Evolutionary conservation across 2,329 filamentous ascomycete genomes (phyloP).

Genomic region (Tolypocladium pustulatum): DNA sequence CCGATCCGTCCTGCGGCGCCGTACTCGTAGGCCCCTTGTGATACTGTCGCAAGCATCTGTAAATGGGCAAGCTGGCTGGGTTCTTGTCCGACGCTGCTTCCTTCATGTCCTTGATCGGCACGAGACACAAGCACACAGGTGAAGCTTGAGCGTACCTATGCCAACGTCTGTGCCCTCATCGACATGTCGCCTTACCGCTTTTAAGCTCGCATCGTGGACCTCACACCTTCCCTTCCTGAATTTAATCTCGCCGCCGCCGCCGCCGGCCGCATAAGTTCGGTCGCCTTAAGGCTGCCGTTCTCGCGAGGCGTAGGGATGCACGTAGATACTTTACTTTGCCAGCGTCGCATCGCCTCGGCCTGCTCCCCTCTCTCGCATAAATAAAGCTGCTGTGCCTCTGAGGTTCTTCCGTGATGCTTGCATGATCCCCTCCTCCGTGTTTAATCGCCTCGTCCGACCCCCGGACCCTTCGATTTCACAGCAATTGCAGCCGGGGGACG

Average conservation of each 20-base stretch:
- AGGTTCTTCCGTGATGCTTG: not conserved
- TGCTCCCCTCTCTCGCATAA: not conserved
- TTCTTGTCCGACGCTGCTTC: not conserved
- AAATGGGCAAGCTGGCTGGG: too few species aligned
- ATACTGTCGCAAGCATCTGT: not conserved
- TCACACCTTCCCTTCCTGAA: not conserved
- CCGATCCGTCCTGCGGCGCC: not conserved
- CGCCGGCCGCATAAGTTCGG: not conserved
- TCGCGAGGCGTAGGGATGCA: not conserved
- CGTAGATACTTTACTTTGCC: not conserved
- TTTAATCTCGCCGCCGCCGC: not conserved
- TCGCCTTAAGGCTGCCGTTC: not conserved
- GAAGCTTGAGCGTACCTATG: not conserved
- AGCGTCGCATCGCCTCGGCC: not conserved
- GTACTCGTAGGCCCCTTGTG: not conserved
- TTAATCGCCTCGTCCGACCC: not conserved
- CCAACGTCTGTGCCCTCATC: not conserved
- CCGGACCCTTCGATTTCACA: not conserved
- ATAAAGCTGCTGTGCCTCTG: not conserved
- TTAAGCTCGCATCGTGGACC: not conserved
- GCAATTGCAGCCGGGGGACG: not conserved
- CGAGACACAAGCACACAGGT: not conserved
- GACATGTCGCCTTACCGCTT: not conserved
- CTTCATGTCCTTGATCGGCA: not conserved
- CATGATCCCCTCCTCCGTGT: not conserved